These are phyloP conservation scores for Solanum pinnatisectum DNA, from an alignment of 257 asterid species.

Conservation along the genomic window DNA sequence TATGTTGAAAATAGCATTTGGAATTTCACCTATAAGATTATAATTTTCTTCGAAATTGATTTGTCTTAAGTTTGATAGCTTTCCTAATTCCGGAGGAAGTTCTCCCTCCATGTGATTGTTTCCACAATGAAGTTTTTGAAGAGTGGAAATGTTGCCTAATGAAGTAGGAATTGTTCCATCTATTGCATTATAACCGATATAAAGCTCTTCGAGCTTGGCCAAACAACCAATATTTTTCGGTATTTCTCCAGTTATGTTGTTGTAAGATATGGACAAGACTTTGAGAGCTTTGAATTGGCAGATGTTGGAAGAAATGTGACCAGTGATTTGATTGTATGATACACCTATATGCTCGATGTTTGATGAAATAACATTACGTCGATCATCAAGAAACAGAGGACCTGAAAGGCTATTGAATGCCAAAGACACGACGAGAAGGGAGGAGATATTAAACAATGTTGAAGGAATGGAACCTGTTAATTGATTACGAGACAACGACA, in stretches of 20 bases:
- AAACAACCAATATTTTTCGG: constrained; percentile 24
- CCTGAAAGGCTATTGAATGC: constrained; percentile 22
- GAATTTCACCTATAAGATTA: constrained; percentile 22
- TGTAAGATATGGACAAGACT: constrained; percentile 5
- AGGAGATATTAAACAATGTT: constrained; percentile 18
- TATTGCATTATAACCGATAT: constrained; percentile 9
- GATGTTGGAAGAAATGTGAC: constrained; percentile 11
- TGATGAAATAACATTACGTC: neutral
- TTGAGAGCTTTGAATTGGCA: constrained; percentile 7
- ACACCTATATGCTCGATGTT: constrained; percentile 8
- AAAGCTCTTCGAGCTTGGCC: constrained; percentile 8
- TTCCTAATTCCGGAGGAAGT: constrained; percentile 19
- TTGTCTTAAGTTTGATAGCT: constrained; percentile 8
- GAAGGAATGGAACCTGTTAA: constrained; percentile 24
- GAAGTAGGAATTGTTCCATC: constrained; percentile 21
- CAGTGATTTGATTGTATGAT: constrained; percentile 11
- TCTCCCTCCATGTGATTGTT: constrained; percentile 13
- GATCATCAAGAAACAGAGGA: neutral
- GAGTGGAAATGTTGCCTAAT: constrained; percentile 20
- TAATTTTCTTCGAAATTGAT: constrained; percentile 5
- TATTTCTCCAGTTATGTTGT: constrained; percentile 19
- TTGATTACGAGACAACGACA: neutral
- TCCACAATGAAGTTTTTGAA: constrained; percentile 12
- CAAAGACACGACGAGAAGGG: neutral
- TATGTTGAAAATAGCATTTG: constrained; percentile 22